A percentile compares a stretch with the other conserved stretches of the same genome.
phyloP scores from a whole-genome alignment of 257 asterid genomes.

The Ballota nigra region DNA sequence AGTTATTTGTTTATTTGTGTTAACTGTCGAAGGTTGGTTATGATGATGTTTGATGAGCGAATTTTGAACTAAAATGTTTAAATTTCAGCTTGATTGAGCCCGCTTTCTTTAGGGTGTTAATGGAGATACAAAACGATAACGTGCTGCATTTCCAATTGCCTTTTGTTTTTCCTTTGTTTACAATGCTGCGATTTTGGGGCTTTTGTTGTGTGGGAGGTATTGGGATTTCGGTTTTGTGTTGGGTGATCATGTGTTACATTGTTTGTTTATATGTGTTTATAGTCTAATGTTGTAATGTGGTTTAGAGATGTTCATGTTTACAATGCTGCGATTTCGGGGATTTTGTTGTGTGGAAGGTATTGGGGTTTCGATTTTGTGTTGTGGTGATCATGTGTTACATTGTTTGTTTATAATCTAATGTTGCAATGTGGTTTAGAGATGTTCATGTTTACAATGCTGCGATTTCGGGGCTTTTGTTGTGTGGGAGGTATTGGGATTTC shows the following conservation, averaged over 20 bases:
- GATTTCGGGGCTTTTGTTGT: constrained; percentile 65
- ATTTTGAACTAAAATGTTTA: neutral
- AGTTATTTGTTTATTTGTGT: neutral
- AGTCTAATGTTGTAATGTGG: constrained; percentile 5
- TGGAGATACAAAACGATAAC: neutral
- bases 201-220: constrained; percentile 66
- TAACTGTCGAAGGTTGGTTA: neutral
- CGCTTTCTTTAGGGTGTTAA: constrained; percentile 1
- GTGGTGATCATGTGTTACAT: too few relatives aligned
- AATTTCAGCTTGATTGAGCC: neutral
- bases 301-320: too few relatives aligned
- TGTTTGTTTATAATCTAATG: too few relatives aligned
- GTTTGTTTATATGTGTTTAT: neutral
- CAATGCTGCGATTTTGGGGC: constrained; percentile 82
- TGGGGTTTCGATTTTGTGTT: too few relatives aligned
- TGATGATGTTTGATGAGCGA: constrained; percentile 1
- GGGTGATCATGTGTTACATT: neutral
- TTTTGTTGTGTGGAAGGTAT: too few relatives aligned
- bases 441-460: constrained; percentile 84
- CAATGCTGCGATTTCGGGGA: too few relatives aligned
- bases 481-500: constrained; percentile 53
- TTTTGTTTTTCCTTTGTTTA: constrained; percentile 33
- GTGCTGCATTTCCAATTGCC: neutral
- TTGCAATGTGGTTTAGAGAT: constrained; percentile 48
- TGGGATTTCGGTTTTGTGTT: neutral